These are phyloP conservation scores for Heterobasidion annosum DNA, from an alignment of 1,284 basidiomycete species.

Conservation along the genomic window DNA sequence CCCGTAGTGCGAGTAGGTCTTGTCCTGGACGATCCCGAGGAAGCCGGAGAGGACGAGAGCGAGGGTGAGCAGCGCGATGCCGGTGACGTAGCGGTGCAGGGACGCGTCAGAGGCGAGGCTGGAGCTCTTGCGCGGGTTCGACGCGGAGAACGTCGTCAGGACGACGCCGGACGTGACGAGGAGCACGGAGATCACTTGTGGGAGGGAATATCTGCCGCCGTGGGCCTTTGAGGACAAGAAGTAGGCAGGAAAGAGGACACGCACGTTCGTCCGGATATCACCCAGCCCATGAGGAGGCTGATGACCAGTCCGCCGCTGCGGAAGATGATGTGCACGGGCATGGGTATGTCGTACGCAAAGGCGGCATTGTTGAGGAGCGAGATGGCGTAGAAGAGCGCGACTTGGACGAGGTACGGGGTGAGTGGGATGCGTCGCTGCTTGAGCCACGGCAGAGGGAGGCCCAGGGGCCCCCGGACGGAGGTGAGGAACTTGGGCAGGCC, in stretches of 20 bases:
- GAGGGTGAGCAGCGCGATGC: constrained; percentile 65
- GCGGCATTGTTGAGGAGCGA: constrained; percentile 89
- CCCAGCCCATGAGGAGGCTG: constrained; percentile 69
- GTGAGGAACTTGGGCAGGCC: constrained; percentile 53
- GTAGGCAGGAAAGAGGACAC: constrained; percentile 13
- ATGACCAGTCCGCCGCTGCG: constrained; percentile 84
- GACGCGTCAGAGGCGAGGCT: not conserved
- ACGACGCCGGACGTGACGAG: constrained; percentile 78
- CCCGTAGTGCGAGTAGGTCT: constrained; percentile 66
- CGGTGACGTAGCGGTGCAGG: constrained; percentile 46
- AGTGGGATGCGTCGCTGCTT: constrained; percentile 66
- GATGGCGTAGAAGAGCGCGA: constrained; percentile 73
- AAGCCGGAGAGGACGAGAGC: constrained; percentile 79
- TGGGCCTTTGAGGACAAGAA: not conserved
- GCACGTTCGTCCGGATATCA: constrained; percentile 49
- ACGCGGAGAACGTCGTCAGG: constrained; percentile 76
- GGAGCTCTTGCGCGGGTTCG: constrained; percentile 15
- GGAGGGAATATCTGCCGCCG: constrained; percentile 48
- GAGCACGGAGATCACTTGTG: constrained; percentile 67
- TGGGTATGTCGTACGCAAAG: constrained; percentile 81
- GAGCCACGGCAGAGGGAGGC: constrained; percentile 30
- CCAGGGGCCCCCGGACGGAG: constrained; percentile 11
- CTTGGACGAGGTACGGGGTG: constrained; percentile 71
- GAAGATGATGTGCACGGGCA: constrained; percentile 93
- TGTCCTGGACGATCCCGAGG: constrained; percentile 83